These are phyloP conservation scores for Trametes versicolor DNA, from an alignment of 1,284 basidiomycete species.

Conservation along the genomic window DNA sequence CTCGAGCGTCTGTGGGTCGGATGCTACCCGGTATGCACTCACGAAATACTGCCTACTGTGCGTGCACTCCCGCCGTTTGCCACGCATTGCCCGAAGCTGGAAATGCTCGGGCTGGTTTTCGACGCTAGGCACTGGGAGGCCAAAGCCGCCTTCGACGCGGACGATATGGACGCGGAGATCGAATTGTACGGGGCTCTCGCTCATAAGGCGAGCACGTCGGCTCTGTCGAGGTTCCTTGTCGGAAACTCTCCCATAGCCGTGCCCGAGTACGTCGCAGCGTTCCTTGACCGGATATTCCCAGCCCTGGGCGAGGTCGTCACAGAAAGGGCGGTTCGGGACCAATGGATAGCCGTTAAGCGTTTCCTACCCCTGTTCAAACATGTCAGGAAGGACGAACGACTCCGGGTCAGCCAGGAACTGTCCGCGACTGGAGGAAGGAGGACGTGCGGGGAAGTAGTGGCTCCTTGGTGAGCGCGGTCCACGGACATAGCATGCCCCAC, in stretches of 20 bases:
- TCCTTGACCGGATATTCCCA: background rate
- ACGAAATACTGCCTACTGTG: background rate
- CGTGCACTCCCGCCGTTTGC: slow-evolving; percentile 9
- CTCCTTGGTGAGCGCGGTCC: too few relatives aligned
- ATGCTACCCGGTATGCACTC: background rate
- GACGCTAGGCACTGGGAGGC: background rate
- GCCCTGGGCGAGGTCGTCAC: too few relatives aligned
- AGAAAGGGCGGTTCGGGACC: too few relatives aligned
- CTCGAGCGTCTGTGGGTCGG: background rate
- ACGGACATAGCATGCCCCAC: too few relatives aligned
- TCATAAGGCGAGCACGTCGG: background rate
- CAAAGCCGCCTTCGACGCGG: background rate
- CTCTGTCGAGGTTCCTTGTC: background rate
- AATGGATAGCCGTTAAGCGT: background rate
- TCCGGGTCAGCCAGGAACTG: background rate
- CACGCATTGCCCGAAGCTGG: slow-evolving; percentile 3
- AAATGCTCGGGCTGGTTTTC: background rate
- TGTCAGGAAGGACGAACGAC: background rate
- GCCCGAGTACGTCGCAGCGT: background rate
- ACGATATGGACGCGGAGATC: background rate
- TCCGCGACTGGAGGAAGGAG: background rate
- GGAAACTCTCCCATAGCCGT: background rate
- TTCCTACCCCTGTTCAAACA: background rate
- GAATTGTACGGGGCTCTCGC: background rate
- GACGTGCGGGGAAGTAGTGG: too few relatives aligned